These are phyloP conservation scores for Aleurites moluccanus DNA, from an alignment of 441 rosid species.

Conservation along the genomic window DNA sequence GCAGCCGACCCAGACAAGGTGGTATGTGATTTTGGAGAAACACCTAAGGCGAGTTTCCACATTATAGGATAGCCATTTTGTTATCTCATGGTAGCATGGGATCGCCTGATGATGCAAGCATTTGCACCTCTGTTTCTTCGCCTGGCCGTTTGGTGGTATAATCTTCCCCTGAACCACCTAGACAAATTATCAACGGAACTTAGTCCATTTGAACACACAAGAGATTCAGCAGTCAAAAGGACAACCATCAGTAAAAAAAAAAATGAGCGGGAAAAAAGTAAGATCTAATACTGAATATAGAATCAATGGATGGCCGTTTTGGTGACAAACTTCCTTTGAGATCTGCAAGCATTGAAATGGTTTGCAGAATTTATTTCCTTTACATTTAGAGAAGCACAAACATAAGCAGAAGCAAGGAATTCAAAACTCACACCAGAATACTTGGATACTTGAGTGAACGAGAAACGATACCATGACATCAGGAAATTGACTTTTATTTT, in stretches of 20 bases:
- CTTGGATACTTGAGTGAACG: not conserved
- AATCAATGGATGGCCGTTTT: constrained; percentile 32
- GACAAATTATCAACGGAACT: constrained; percentile 16
- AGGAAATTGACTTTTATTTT: not conserved
- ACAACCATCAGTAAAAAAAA: not conserved
- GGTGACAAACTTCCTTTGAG: constrained; percentile 38
- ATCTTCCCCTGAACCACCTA: constrained; percentile 60
- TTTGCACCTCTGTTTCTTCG: constrained; percentile 58
- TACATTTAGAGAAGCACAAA: constrained; percentile 1
- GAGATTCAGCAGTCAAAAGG: not conserved
- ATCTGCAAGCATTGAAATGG: constrained; percentile 35
- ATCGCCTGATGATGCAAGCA: constrained; percentile 69
- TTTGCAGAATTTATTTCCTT: constrained; percentile 14
- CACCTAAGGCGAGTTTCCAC: constrained; percentile 19
- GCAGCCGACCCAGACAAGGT: constrained; percentile 24
- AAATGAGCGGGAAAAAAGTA: not conserved
- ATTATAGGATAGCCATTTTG: not conserved
- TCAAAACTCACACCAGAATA: constrained; percentile 2
- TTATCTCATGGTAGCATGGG: constrained; percentile 26
- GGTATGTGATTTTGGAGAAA: constrained; percentile 28
- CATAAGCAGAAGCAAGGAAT: constrained; percentile 18
- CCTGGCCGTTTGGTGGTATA: constrained; percentile 37
- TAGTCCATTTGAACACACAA: constrained; percentile 10
- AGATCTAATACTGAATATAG: constrained; percentile 38
- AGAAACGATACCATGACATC: not conserved